phyloP scores from a whole-genome alignment of 129 eudicot species.

The Artemisia tridentata region DNA sequence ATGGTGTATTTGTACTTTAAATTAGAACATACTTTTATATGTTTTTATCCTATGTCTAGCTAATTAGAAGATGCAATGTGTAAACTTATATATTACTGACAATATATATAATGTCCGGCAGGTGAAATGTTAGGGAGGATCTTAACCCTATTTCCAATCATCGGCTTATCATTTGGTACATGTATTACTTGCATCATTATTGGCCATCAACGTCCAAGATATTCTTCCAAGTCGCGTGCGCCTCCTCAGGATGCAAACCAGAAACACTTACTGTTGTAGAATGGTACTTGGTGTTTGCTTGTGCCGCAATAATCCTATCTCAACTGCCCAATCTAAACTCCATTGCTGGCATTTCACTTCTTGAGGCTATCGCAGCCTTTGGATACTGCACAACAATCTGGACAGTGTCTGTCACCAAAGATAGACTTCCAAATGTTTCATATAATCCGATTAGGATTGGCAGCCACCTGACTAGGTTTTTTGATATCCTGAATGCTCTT shows the following conservation, averaged over 20 bases:
- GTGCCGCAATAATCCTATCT: not conserved
- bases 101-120: not conserved
- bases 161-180: constrained; percentile 8
- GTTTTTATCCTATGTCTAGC: too few species aligned
- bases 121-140: constrained; percentile 1
- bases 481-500: constrained; percentile 2
- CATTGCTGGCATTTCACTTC: not conserved
- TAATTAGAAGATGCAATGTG: not conserved
- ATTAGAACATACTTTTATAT: too few species aligned
- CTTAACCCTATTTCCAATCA: not conserved
- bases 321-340: constrained; percentile 14
- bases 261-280: not conserved
- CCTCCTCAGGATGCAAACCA: not conserved
- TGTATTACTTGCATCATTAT: not conserved
- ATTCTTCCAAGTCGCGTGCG: not conserved
- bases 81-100: not conserved
- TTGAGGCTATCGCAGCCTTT: constrained; percentile 2
- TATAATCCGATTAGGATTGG: not conserved
- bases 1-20: not conserved
- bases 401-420: not conserved
- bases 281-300: constrained; percentile 13
- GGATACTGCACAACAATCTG: constrained; percentile 2
- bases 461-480: not conserved
- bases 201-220: not conserved
- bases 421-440: not conserved